These are phyloP conservation scores for Solanum aculeatissimum DNA, from an alignment of 305 asterid genomes.

Conservation along the genomic window DNA sequence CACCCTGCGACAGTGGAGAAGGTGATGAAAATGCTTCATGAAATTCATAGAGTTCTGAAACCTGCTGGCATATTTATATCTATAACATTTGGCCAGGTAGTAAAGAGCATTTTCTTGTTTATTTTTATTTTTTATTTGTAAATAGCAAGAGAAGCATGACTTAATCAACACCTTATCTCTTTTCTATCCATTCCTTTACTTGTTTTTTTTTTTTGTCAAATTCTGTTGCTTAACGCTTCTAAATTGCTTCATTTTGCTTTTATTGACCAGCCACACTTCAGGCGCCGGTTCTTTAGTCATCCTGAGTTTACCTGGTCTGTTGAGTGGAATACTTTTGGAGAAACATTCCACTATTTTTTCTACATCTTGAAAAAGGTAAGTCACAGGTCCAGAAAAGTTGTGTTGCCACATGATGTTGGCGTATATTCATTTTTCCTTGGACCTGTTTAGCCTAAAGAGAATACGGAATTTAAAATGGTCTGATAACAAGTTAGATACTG, in stretches of 20 bases:
- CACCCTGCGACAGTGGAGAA: constrained; percentile 49
- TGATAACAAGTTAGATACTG: background rate
- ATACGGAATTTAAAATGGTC: background rate
- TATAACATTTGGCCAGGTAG: constrained; percentile 93
- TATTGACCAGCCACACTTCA: constrained; percentile 69
- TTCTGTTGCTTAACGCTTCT: background rate
- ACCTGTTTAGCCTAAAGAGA: background rate
- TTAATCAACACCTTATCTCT: background rate
- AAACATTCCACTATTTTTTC: constrained; percentile 88
- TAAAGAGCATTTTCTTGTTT: background rate
- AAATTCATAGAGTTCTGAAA: constrained; percentile 74
- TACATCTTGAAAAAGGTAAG: constrained; percentile 78
- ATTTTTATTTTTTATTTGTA: background rate
- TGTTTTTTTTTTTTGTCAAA: background rate
- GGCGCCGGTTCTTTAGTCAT: constrained; percentile 66
- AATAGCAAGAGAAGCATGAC: background rate
- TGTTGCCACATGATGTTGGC: background rate
- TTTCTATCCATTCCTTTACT: background rate
- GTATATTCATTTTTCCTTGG: background rate
- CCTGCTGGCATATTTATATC: constrained; percentile 78
- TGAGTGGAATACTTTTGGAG: constrained; percentile 85
- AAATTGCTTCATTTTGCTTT: background rate
- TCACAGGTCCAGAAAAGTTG: background rate
- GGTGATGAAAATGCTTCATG: constrained; percentile 79
- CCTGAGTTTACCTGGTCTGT: constrained; percentile 76